A percentile compares a stretch with the other conserved stretches of the same genome.
These are phyloP conservation scores for Leccinum ochraceum DNA, from an alignment of 768 basidiomycete genomes.

Conservation along the genomic window DNA sequence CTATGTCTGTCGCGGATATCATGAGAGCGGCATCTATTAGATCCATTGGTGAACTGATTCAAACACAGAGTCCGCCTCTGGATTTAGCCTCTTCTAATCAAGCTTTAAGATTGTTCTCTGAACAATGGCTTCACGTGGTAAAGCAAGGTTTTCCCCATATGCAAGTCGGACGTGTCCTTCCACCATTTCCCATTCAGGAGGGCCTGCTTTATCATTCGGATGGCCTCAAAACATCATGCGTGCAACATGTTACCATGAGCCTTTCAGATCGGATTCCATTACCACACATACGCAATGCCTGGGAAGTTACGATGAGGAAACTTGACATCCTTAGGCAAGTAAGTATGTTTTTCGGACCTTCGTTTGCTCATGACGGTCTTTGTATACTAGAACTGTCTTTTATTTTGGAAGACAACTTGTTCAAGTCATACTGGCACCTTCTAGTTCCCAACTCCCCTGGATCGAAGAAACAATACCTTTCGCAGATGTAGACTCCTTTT, in stretches of 20 bases:
- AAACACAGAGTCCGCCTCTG: background rate
- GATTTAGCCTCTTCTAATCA: background rate
- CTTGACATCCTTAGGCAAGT: slow-evolving; percentile 32
- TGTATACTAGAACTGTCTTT: slow-evolving; percentile 31
- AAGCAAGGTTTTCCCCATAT: background rate
- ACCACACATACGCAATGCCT: slow-evolving; percentile 32
- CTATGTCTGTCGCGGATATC: slow-evolving; percentile 31
- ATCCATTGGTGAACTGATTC: slow-evolving; percentile 21
- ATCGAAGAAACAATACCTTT: slow-evolving; percentile 10
- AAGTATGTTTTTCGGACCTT: background rate
- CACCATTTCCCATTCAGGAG: slow-evolving; percentile 49
- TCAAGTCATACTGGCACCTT: slow-evolving; percentile 28
- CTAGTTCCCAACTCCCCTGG: slow-evolving; percentile 18
- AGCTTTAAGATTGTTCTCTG: slow-evolving; percentile 18
- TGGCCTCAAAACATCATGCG: slow-evolving; percentile 40
- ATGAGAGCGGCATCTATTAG: slow-evolving; percentile 29
- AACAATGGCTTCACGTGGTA: slow-evolving; percentile 18
- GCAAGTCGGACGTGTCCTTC: slow-evolving; percentile 31
- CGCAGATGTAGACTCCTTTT: slow-evolving; percentile 19
- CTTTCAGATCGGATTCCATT: slow-evolving; percentile 26
- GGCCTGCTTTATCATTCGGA: slow-evolving; percentile 46
- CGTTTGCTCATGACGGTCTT: background rate
- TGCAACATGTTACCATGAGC: slow-evolving; percentile 44
- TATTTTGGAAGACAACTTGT: slow-evolving; percentile 30
- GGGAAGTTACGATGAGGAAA: slow-evolving; percentile 31